Base-by-base conservation (phyloP, 2,329 filamentous ascomycete species). In the Neonectria coccinea region DNA sequence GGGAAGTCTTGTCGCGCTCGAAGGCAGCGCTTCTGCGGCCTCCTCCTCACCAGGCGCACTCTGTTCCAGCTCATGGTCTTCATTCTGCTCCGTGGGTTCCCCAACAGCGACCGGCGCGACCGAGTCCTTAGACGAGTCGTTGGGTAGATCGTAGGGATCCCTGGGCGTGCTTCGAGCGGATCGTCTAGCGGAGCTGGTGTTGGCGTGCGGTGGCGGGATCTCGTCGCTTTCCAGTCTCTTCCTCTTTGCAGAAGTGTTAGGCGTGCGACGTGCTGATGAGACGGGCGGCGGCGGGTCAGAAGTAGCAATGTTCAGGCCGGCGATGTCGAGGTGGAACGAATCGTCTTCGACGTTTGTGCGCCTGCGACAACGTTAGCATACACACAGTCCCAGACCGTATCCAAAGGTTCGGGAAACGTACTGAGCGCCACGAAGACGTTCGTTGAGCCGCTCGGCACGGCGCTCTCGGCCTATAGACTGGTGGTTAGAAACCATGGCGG, bases 341-440 rank as follows among this genome's bases (percentile, higher is more conserved):
- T 88, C 82, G 67, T 90, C 86, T 67, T 83, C 86, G 14, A 90
- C 81, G 73, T 89, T 84, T 62, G 86, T 83, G 69, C 84, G 83
- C 69, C 84, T 87, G 5, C 0, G 16, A 47, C 27, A 50, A 69
- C 36, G 52, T 62, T 48, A 64, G 54, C 27, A 45, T 42, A 14
- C 29, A 50, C n/a, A 1, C 16, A 4, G 39, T 2, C 11, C 5
- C 2, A 29, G 5, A 7, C 20, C 4, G 4, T 12, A n/a, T 18
- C 2, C 2, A 2, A 10, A 10, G 5, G 2, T 1, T 16, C 31
- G 10, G 14, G 2, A 29, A 12, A 76, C 85, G 69, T 82, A 89
- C 88, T 87, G 86, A 45, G 88, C 88, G 66, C 88, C 88, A 66
- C 88, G 87, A 75, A 91, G 85, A 74, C 88, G 88, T 79, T 89